Evolutionary conservation across 768 basidiomycete species (phyloP).

Genomic region (Thelephora aurantiotincta): DNA sequence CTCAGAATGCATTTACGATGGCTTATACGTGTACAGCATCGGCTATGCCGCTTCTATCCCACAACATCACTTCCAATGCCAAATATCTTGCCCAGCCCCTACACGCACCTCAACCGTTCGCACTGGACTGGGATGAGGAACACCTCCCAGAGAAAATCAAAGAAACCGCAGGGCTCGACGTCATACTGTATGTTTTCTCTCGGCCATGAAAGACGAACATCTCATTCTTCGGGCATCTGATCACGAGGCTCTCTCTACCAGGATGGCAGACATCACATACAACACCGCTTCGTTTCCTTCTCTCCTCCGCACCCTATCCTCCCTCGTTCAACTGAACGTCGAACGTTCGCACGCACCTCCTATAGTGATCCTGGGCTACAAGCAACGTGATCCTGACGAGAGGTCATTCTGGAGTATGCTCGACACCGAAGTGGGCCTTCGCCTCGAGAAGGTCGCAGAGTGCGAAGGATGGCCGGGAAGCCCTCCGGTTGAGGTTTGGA

Average conservation of each 20-base stretch:
- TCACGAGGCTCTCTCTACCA: constrained; percentile 15
- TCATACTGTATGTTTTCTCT: constrained; percentile 45
- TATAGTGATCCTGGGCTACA: constrained; percentile 65
- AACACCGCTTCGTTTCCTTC: constrained; percentile 78
- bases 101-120: constrained; percentile 16
- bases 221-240: background rate
- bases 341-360: constrained; percentile 15
- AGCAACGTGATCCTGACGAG: constrained; percentile 71
- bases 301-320: constrained; percentile 51
- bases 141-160: constrained; percentile 31
- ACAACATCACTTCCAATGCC: constrained; percentile 44
- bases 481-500: constrained; percentile 59
- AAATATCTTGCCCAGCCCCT: constrained; percentile 18
- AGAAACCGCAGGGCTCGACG: constrained; percentile 32
- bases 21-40: constrained; percentile 43
- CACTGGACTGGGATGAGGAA: constrained; percentile 70
- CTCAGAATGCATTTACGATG: background rate
- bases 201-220: background rate
- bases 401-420: constrained; percentile 55
- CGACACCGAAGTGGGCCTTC: constrained; percentile 33
- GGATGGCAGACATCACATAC: constrained; percentile 90
- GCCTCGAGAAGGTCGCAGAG: constrained; percentile 40
- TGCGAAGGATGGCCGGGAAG: constrained; percentile 42
- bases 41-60: constrained; percentile 64
- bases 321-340: constrained; percentile 24